These are phyloP conservation scores for Colletotrichum tofieldiae DNA, from an alignment of 2,329 filamentous ascomycete species.

Conservation along the genomic window DNA sequence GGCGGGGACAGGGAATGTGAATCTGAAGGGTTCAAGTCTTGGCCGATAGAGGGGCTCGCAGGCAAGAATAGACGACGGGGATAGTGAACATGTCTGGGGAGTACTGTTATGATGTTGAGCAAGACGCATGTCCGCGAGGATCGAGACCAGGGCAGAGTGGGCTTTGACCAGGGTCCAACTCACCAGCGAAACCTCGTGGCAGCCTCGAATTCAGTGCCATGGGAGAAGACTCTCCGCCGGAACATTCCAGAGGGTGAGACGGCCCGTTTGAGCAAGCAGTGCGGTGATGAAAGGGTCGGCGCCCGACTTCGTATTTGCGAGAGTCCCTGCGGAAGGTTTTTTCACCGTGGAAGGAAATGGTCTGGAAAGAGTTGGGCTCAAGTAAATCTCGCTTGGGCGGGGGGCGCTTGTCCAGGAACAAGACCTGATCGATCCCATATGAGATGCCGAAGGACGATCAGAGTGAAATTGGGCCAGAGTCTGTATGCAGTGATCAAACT, in stretches of 20 bases:
- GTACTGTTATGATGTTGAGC: conserved; percentile 12
- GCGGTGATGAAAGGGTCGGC: conserved; percentile 10
- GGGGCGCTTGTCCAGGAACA: conserved; percentile 23
- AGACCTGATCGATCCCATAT: conserved; percentile 37
- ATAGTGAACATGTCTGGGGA: conserved; percentile 22
- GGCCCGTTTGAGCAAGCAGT: conserved; percentile 33
- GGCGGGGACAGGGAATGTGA: conserved; percentile 14
- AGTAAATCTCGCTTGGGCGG: conserved; percentile 30
- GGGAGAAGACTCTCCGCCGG: conserved; percentile 2
- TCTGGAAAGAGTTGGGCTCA: conserved; percentile 1
- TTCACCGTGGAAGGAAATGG: neutral
- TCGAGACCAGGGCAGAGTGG: conserved; percentile 16
- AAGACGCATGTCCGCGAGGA: conserved; percentile 7
- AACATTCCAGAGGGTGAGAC: conserved; percentile 15
- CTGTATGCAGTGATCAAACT: conserved; percentile 10
- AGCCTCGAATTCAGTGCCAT: conserved; percentile 18
- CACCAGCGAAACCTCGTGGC: conserved; percentile 22
- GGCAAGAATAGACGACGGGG: neutral
- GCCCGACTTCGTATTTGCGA: conserved; percentile 15
- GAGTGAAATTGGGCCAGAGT: conserved; percentile 4
- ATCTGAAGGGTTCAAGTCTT: conserved; percentile 11
- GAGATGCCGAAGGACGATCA: conserved; percentile 34
- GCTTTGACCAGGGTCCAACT: conserved; percentile 22
- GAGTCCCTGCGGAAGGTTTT: conserved; percentile 12
- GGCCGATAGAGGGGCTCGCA: neutral